Evolutionary conservation across 2,329 filamentous ascomycete genomes (phyloP), one percentile per base, ranked within the genome.

Genomic region (Fusarium neocosmosporiellum): DNA sequence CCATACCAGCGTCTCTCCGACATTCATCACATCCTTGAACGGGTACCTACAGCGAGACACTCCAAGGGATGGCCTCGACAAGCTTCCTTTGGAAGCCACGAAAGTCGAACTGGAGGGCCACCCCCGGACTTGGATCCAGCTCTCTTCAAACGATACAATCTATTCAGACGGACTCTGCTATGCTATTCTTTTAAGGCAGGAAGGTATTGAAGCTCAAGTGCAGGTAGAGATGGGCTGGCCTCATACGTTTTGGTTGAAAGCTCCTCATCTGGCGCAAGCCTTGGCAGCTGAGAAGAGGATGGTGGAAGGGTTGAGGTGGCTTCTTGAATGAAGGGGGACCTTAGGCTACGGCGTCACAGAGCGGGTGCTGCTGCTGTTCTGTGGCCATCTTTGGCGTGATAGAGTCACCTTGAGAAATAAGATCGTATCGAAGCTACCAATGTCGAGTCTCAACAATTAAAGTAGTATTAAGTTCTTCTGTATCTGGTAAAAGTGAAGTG

Each of bases 131-230:
- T 88, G 84, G 82, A 81, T 88, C 18, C 86, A 88, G 78, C 77
- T 87, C 6, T 84, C 83, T 66, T 85, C 84, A 10, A 88, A 88
- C 60, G 86, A 88, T 69, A 82, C 83, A 43, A 81, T 87, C 67
- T 88, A 87, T 76, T 86, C 84, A 22, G 86, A 88, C 75, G 86
- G 86, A 11, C 69, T 86, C 10, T 88, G 86, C 70, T 87, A 87
- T 73, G 86, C 83, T 5, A 83, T 83, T 75, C 75, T 80, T 4
- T 75, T 88, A 66, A 78, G 76, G 43, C 76, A 80, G 14, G 81
- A 79, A 5, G 84, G 83, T 13, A 80, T 83, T 1, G 80, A 83
- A 14, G 83, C 87, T 0, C 80, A 75, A 64, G 74, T 86, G 8
- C 81, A 85, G 70, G 80, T 87, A 3, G 80, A 86, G 31, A 67